Evolutionary conservation across 257 asterid species (phyloP).

Genomic region (Solanum sparsipilum): DNA sequence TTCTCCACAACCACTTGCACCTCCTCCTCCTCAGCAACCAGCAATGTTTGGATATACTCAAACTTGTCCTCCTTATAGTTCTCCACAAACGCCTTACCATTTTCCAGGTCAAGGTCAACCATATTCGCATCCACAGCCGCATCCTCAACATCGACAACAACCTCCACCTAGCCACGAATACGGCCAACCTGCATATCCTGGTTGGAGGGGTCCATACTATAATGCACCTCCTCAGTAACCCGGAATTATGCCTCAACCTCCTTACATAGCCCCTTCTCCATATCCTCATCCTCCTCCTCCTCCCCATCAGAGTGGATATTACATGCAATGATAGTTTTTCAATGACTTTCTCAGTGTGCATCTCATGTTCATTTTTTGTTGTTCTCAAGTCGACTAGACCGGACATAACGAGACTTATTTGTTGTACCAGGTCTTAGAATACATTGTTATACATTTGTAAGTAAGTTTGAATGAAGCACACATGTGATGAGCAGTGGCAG

Average conservation of each 20-base stretch:
- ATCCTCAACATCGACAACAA: slow-evolving; percentile 49
- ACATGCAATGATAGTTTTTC: slow-evolving; percentile 38
- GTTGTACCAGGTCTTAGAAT: not conserved
- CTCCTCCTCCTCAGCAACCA: slow-evolving; percentile 44
- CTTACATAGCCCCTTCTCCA: slow-evolving; percentile 55
- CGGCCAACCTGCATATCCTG: slow-evolving; percentile 86
- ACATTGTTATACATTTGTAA: not conserved
- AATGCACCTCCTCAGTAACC: slow-evolving; percentile 64
- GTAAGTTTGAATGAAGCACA: not conserved
- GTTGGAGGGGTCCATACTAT: slow-evolving; percentile 85
- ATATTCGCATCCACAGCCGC: slow-evolving; percentile 33
- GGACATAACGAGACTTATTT: not conserved
- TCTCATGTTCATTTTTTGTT: not conserved
- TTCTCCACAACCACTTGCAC: slow-evolving; percentile 42
- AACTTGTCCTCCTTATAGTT: slow-evolving; percentile 33
- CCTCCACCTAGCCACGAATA: slow-evolving; percentile 51
- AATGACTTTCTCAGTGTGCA: not conserved
- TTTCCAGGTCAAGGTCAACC: slow-evolving; percentile 22
- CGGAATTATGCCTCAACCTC: slow-evolving; percentile 71
- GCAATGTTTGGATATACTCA: slow-evolving; percentile 35
- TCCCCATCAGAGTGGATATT: slow-evolving; percentile 63
- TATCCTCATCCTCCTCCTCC: slow-evolving; percentile 67
- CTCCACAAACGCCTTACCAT: slow-evolving; percentile 62
- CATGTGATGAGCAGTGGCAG: not conserved
- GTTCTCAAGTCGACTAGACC: not conserved